Evolutionary conservation across 2,329 filamentous ascomycete genomes (phyloP), one percentile per base, ranked within the genome.

Genomic region (Epichloe amarillans): DNA sequence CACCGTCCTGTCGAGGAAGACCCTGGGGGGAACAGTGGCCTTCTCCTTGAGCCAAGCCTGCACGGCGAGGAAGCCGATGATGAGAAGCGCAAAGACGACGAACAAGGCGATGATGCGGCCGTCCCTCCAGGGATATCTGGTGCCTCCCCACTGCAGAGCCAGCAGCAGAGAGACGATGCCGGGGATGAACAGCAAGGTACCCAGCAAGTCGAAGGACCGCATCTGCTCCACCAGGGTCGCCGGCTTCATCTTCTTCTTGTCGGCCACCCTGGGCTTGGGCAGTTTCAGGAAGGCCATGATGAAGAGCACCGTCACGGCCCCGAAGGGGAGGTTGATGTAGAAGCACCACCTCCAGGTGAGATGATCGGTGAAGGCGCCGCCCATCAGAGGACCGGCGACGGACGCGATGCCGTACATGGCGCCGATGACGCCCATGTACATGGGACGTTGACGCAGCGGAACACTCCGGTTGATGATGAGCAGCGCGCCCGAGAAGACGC

Each of bases 131-230:
- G 55, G 51, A 41, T 69, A 69, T 48, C 62, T 64, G 35, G 60
- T 61, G 7, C 69, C 70, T 26, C 70, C 70, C 72, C 72, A 77
- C 52, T 76, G 72, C 5, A 78, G 62, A n/a, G 73, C 73, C 0
- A 77, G 62, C 0, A 77, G 57, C 17, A 75, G 63, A 54, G 70
- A 76, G 19, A 75, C 60, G 7, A 74, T 64, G 14, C 68, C 59
- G 0, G 63, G 63, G 56, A 64, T 50, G 33, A 67, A 64, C 4
- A 67, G 55, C 14, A 53, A 51, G 3, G 61, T 63, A 10, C 65
- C 65, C 5, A 66, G 53, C 17, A 61, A 55, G 56, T 53, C 52
- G 21, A 53, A 50, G 3, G 49, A 52, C 30, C 3, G 33, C 4
- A 53, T 15, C 47, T 52, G 49, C 45, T 51, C 42, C 49, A 15